phyloP scores from a whole-genome alignment of 2,329 filamentous ascomycete species.

The Apiospora kogelbergensis region DNA sequence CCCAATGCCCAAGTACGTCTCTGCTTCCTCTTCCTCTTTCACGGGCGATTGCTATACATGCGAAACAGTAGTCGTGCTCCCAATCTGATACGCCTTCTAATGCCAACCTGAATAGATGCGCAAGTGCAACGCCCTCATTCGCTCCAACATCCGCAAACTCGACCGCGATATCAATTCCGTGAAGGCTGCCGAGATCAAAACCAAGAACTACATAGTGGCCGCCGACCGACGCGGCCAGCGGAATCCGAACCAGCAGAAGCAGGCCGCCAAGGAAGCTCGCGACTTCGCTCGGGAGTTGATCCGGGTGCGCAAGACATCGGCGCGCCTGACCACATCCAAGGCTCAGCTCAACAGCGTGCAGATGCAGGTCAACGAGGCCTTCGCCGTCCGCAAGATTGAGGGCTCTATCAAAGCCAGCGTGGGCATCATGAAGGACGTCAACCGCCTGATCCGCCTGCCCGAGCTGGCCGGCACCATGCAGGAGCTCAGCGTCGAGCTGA shows the following conservation, averaged over 20 bases:
- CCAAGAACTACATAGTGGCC: conserved; percentile 79
- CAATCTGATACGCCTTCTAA: neutral
- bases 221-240: conserved; percentile 79
- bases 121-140: conserved; percentile 91
- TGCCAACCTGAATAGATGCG: conserved; percentile 62
- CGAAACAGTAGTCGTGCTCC: conserved; percentile 9
- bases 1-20: conserved; percentile 81
- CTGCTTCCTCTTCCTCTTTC: conserved; percentile 4
- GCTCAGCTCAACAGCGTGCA: conserved; percentile 90
- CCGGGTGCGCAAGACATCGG: conserved; percentile 72
- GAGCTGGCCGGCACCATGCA: conserved; percentile 88
- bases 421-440: conserved; percentile 96
- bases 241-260: conserved; percentile 74
- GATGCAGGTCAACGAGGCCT: conserved; percentile 98
- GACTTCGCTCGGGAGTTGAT: conserved; percentile 88
- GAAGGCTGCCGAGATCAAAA: conserved; percentile 78
- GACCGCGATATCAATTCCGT: conserved; percentile 86
- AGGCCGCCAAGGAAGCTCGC: conserved; percentile 80
- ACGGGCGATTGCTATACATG: neutral
- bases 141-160: conserved; percentile 86
- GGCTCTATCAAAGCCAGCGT: conserved; percentile 84
- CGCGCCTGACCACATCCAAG: conserved; percentile 79
- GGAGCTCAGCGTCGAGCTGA: conserved; percentile 81
- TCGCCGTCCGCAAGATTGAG: conserved; percentile 93
- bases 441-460: conserved; percentile 78